A percentile compares a stretch with the other conserved stretches of the same genome.
phyloP scores from a whole-genome alignment of 305 asterid genomes.

The Fraxinus sp. region DNA sequence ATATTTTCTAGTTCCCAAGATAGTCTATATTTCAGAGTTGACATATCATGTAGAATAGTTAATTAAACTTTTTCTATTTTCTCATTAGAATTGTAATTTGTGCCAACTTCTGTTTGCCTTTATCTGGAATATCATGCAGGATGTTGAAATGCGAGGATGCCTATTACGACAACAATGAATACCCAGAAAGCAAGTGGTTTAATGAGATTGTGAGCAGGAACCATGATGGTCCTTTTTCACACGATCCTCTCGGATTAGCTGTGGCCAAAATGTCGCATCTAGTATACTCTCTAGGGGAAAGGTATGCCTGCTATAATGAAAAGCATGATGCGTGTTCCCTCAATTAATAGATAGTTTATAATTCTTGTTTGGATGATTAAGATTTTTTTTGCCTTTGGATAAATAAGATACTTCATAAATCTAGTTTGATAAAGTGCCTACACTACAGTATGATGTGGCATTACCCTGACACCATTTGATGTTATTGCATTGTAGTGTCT shows the following conservation, averaged over 20 bases:
- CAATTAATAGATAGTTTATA: background rate
- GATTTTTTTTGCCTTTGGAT: background rate
- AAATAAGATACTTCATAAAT: background rate
- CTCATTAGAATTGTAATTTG: background rate
- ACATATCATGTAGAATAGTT: background rate
- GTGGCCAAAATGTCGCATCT: slow-evolving; percentile 85
- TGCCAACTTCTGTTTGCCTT: slow-evolving; percentile 23
- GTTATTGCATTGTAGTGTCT: slow-evolving; percentile 18
- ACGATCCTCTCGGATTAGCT: slow-evolving; percentile 77
- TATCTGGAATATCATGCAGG: slow-evolving; percentile 48
- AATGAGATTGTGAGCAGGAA: slow-evolving; percentile 38
- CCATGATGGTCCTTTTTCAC: slow-evolving; percentile 51
- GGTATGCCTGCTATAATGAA: slow-evolving; percentile 50
- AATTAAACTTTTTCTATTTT: background rate
- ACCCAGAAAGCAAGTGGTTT: slow-evolving; percentile 39
- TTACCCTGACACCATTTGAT: background rate
- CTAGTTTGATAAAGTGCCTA: background rate
- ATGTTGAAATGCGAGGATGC: slow-evolving; percentile 87
- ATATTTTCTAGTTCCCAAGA: background rate
- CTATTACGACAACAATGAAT: slow-evolving; percentile 50
- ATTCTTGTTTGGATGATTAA: background rate
- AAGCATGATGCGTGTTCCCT: background rate
- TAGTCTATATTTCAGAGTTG: background rate
- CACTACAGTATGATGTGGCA: background rate
- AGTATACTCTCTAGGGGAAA: slow-evolving; percentile 89